A percentile compares a stretch with the other conserved stretches of the same genome.
These are phyloP conservation scores for Fraxinus platypoda DNA, from an alignment of 305 asterid genomes.

Conservation along the genomic window DNA sequence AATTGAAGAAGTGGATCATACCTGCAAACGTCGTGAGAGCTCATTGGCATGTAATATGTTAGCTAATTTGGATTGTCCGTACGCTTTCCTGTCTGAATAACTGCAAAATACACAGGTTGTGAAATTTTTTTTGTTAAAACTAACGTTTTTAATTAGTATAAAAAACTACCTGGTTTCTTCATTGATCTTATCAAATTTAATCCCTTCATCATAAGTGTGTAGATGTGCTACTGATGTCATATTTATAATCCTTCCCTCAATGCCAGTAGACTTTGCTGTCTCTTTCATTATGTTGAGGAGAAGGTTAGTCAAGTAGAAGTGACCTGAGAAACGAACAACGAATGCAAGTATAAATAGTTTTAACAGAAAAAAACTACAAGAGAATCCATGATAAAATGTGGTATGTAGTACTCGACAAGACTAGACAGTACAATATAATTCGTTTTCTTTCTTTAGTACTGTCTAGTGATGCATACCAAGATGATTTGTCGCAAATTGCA, in stretches of 20 bases:
- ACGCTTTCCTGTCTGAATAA: conserved; percentile 26
- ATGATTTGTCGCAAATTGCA: conserved; percentile 53
- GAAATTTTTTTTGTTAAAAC: neutral
- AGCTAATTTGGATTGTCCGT: conserved; percentile 41
- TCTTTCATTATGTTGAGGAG: conserved; percentile 75
- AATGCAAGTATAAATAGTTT: neutral
- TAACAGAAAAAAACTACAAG: neutral
- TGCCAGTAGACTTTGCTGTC: conserved; percentile 51
- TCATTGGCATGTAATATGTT: conserved; percentile 33
- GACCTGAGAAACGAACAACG: conserved; percentile 41
- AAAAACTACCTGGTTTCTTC: conserved; percentile 27
- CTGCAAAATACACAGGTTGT: conserved; percentile 2
- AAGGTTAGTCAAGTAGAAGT: conserved; percentile 78
- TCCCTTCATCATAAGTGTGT: conserved; percentile 47
- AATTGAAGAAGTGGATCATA: neutral
- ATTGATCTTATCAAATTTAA: conserved; percentile 50
- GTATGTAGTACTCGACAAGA: neutral
- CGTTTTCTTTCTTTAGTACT: neutral
- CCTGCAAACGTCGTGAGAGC: conserved; percentile 31
- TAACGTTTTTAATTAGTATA: neutral
- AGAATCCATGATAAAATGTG: neutral
- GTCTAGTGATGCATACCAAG: conserved; percentile 35
- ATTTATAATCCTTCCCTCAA: conserved; percentile 73
- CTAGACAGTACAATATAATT: neutral
- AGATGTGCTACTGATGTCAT: conserved; percentile 67